Evolutionary conservation across 176 grass and related monocot species (phyloP).

Genomic region (Triticum urartu): DNA sequence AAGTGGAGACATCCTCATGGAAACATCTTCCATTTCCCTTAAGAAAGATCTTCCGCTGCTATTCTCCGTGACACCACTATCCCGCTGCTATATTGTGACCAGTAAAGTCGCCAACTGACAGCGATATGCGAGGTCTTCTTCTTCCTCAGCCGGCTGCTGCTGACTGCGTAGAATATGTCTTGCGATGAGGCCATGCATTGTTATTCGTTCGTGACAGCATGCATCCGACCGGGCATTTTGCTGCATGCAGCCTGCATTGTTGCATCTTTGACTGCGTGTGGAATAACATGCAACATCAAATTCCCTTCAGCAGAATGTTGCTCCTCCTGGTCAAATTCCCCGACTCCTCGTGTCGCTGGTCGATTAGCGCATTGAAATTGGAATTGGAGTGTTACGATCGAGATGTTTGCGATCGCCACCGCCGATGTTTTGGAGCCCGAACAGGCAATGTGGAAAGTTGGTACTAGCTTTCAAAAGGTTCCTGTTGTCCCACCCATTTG

Average conservation of each 20-base stretch:
- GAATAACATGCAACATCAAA: background rate
- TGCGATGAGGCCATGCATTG: constrained; percentile 42
- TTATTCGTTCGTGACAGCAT: constrained; percentile 47
- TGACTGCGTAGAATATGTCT: constrained; percentile 43
- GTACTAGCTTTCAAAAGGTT: background rate
- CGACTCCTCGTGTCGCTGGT: constrained; percentile 38
- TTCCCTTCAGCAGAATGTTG: constrained; percentile 35
- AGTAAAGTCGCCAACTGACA: constrained; percentile 7
- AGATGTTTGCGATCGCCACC: constrained; percentile 35
- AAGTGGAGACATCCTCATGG: background rate
- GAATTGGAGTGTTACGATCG: constrained; percentile 19
- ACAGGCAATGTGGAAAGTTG: constrained; percentile 16
- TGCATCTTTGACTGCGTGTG: constrained; percentile 22
- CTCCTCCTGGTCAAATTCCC: constrained; percentile 48
- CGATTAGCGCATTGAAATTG: constrained; percentile 34
- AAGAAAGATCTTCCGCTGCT: background rate
- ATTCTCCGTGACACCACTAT: too few species aligned
- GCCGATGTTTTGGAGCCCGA: constrained; percentile 61
- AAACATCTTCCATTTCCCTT: constrained; percentile 5
- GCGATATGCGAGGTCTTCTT: background rate
- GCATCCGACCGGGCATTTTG: constrained; percentile 45
- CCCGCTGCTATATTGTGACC: background rate
- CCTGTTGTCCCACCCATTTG: background rate
- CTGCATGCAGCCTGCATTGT: constrained; percentile 22
- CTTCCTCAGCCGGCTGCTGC: background rate